Percentiles rank a stretch among this genome's conserved stretches.
These are phyloP conservation scores for Pythium volutum DNA, from an alignment of 352 stramenopile species.

Conservation along the genomic window DNA sequence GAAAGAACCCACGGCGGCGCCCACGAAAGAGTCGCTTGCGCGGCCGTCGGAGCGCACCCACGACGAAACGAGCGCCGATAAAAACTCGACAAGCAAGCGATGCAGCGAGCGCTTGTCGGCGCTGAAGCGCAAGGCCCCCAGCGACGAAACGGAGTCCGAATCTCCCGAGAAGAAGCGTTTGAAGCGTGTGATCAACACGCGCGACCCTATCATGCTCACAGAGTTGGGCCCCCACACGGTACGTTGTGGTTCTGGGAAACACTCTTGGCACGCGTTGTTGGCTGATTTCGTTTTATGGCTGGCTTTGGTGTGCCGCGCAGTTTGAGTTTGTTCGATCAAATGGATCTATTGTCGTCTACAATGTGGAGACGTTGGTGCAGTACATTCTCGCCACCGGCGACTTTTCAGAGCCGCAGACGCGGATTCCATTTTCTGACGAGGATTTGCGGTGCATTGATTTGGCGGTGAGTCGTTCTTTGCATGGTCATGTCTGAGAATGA, in stretches of 20 bases:
- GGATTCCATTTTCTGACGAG: conserved; percentile 83
- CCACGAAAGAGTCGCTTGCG: conserved; percentile 14
- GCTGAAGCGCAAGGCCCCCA: conserved; percentile 52
- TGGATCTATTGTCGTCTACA: conserved; percentile 81
- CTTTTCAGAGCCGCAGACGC: conserved; percentile 87
- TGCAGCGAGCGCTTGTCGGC: conserved; percentile 55
- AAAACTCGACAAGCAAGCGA: conserved; percentile 31
- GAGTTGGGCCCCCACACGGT: conserved; percentile 76
- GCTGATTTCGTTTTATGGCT: not conserved
- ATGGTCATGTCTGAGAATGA: not conserved
- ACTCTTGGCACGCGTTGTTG: conserved; percentile 10
- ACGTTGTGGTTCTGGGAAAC: conserved; percentile 6
- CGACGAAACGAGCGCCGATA: not conserved
- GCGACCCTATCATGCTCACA: conserved; percentile 88
- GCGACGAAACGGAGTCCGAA: conserved; percentile 17
- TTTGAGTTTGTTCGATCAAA: conserved; percentile 85
- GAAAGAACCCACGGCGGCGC: not conserved
- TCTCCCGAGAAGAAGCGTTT: conserved; percentile 40
- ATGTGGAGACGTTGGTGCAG: conserved; percentile 83
- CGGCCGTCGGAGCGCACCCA: conserved; percentile 5
- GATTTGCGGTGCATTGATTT: conserved; percentile 71
- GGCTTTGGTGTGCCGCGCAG: conserved; percentile 32
- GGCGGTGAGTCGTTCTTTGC: conserved; percentile 35
- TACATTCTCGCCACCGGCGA: conserved; percentile 88
- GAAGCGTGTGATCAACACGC: conserved; percentile 67